Base-by-base conservation (phyloP, 345 rosid genomes). In the Kandelia obovata region DNA sequence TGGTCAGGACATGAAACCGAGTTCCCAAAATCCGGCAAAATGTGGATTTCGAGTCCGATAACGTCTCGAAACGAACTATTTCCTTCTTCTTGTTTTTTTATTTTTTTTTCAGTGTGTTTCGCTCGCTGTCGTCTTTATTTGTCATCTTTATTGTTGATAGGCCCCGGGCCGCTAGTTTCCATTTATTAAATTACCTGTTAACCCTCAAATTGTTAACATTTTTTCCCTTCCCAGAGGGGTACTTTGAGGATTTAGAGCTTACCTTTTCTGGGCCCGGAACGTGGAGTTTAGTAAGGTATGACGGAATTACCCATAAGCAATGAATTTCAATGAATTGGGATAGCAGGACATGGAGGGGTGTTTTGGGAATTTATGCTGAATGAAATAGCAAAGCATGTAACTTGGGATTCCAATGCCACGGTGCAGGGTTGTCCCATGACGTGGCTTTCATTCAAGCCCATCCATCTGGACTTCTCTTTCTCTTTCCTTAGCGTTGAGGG, bases 1-100 rank as follows among this genome's bases (percentile, higher is more conserved):
- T 69, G 66, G 78, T 74, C 61, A 97, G 97, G 97, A 91, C 92
- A 75, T 73, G 63, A 89, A 13, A 81, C 69, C 51, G 47, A 69
- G 79, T 75, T 78, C 73, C 81, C 83, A 71, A 93, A 89, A 77
- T 85, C 90, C 92, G 92, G 85, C 89, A 76, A 74, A 75, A 61
- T 77, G 77, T 68, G 67, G 78, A 46, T 81, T 94, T 94, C 71
- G 75, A 83, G 84, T 88, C 98, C 98, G 95, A 73, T 81, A 87
- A 93, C 91, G 89, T 85, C 89, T 84, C 79, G 63, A 87, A 81
- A 81, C 87, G 80, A 79, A 75, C 60, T 61, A 21, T 21, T 21
- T 21, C 21, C 78, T 56, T 52, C 23, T 53, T 64, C 61, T 65
- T 74, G 49, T 64, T n/a, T 20, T 9, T n/a, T 53, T 39, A n/a